Base-by-base conservation (phyloP, 164 flowering plant species). In the Houttuynia cordata region DNA sequence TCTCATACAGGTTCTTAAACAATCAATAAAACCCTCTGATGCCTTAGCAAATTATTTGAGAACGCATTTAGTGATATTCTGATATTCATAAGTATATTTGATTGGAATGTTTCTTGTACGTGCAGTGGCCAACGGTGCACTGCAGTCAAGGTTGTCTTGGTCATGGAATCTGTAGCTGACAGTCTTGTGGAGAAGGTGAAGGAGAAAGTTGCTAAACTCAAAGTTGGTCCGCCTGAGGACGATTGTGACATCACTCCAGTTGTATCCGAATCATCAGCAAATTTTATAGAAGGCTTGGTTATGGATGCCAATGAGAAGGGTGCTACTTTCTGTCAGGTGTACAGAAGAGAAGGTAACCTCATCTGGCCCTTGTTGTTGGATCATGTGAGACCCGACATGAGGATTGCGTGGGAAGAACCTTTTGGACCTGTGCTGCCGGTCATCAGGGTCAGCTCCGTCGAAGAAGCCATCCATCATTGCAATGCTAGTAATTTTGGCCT, bases 381-480 rank as follows among this genome's bases (percentile, higher is more conserved):
- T 61, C 70, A 94, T 60, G 97, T 94, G 10, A 75, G 86, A 59
- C 91, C 99, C 12, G 99, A 91, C 58, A 94, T 94, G 99, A 83
- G 99, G 69, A 91, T 94, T 7, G 99, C 99, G 5, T 91, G 97
- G 97, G 97, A 94, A 62, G 99, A 94, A 64, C 99, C 99, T 1
- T 94, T 94, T 59, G 99, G 99, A 0, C 99, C 99, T 0, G 86
- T 91, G 21, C 62, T 94, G 74, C 99, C 99, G 0, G 90, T 94
- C 13, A 77, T 94, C 61, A 75, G 99, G 76, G 91, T 94, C 73
- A 82, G 57, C 65, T 77, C 99, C 23, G 76, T 84, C 13, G 97
- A 94, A 76, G 93, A 94, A 82, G 99, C 96, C 50, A 85, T 94
- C 70, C 86, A 94, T 69, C 99, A 91, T 60, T 94, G 99, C 83